Percentiles rank a stretch among this genome's conserved stretches.
Evolutionary conservation across 2,329 filamentous ascomycete genomes (phyloP).

Genomic region (Calonectria leucothoes): DNA sequence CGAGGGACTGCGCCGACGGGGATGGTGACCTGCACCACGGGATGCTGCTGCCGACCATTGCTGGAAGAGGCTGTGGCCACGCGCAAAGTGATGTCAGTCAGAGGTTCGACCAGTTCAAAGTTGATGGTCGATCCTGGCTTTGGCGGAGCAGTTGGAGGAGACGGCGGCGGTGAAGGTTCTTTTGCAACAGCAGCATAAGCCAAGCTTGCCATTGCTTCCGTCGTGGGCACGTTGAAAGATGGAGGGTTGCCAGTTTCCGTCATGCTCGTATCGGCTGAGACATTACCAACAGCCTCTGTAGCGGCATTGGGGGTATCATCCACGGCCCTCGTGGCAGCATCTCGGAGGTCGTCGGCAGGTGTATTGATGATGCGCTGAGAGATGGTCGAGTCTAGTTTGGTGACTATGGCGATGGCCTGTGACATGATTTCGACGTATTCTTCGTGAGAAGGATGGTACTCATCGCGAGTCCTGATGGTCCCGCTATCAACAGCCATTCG

Average conservation of each 20-base stretch:
- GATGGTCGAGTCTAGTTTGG: not conserved
- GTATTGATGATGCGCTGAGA: not conserved
- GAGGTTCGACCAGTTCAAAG: not conserved
- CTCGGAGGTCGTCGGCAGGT: not conserved
- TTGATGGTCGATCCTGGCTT: not conserved
- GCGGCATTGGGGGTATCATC: too few species aligned
- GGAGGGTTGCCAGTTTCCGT: not conserved
- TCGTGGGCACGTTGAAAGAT: not conserved
- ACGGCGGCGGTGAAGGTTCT: not conserved
- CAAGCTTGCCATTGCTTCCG: not conserved
- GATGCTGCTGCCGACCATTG: not conserved
- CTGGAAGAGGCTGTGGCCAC: not conserved
- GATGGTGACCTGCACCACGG: not conserved
- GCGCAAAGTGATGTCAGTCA: not conserved
- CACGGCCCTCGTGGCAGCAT: not conserved
- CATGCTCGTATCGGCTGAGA: too few species aligned
- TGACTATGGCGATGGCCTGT: not conserved
- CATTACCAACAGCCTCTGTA: too few species aligned
- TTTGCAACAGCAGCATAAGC: not conserved
- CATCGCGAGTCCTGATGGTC: not conserved
- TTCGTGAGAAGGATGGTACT: not conserved
- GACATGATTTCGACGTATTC: conserved; percentile 1
- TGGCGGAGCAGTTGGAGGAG: not conserved
- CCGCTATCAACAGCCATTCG: not conserved
- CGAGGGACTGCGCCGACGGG: not conserved